Conservation (phyloP, 495 filamentous ascomycete genomes). For the Parathielavia appendiculata region DNA sequence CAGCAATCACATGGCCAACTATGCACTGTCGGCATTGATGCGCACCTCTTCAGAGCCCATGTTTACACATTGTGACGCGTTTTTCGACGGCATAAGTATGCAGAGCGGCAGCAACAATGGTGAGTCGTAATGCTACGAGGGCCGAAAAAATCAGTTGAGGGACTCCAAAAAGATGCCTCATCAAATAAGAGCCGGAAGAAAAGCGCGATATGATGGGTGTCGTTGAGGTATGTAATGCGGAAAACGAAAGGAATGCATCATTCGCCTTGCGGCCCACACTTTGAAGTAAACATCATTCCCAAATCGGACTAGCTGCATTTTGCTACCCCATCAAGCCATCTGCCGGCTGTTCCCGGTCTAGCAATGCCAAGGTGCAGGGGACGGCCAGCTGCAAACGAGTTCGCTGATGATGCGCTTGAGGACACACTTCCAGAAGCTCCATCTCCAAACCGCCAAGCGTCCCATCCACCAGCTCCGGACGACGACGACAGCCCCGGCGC, state of each 20-base stretch:
- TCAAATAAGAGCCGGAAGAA: background rate
- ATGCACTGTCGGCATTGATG: background rate
- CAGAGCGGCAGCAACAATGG: background rate
- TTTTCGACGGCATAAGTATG: conserved; percentile 27
- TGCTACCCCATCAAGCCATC: background rate
- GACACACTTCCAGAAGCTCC: conserved; percentile 18
- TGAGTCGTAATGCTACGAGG: background rate
- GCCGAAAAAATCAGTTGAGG: background rate
- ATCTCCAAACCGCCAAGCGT: conserved; percentile 8
- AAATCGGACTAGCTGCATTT: conserved; percentile 21
- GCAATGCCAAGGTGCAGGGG: conserved; percentile 11
- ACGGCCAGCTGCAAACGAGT: background rate
- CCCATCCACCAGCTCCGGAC: conserved; percentile 15
- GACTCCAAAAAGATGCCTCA: background rate
- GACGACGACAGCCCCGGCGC: conserved; percentile 8
- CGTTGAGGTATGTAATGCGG: background rate
- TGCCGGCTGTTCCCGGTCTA: conserved; percentile 2
- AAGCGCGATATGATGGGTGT: background rate
- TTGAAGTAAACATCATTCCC: conserved; percentile 35
- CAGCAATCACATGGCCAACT: background rate
- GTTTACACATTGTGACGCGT: conserved; percentile 38
- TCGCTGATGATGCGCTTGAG: conserved; percentile 16
- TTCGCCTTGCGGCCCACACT: too few species aligned
- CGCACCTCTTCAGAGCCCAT: conserved; percentile 41
- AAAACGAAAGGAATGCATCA: conserved; percentile 8